phyloP scores from a whole-genome alignment of 331 rosid species.

The Malus hybrid region DNA sequence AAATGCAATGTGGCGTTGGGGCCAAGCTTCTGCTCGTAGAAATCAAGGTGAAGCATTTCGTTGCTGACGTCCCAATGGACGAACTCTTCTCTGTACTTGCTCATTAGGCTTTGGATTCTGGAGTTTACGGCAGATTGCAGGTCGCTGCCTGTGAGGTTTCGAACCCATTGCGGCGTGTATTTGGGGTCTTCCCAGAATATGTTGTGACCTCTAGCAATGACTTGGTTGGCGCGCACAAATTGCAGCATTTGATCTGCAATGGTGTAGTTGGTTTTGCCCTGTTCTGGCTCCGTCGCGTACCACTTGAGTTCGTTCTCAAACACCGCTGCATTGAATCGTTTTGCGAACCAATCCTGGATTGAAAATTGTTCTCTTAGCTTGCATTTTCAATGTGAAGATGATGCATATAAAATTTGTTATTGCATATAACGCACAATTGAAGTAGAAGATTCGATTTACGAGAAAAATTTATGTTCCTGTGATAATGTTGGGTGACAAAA shows the following conservation, averaged over 20 bases:
- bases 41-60: slow-evolving; percentile 94
- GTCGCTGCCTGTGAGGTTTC: slow-evolving; percentile 42
- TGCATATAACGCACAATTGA: neutral
- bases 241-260: slow-evolving; percentile 68
- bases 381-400: neutral
- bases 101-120: slow-evolving; percentile 58
- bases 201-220: slow-evolving; percentile 85
- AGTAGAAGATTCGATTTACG: no score
- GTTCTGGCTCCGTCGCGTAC: slow-evolving; percentile 80
- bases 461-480: neutral
- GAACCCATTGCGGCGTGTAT: slow-evolving; percentile 72
- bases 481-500: neutral
- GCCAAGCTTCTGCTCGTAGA: slow-evolving; percentile 74
- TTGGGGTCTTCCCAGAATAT: slow-evolving; percentile 90
- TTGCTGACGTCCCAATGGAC: slow-evolving; percentile 95
- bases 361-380: neutral
- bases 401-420: neutral
- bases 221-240: slow-evolving; percentile 55
- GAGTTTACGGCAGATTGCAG: slow-evolving; percentile 52
- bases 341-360: slow-evolving; percentile 65
- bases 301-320: slow-evolving; percentile 94
- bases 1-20: slow-evolving; percentile 55
- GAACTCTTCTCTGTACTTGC: slow-evolving; percentile 70
- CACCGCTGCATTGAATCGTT: slow-evolving; percentile 78
- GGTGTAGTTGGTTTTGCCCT: slow-evolving; percentile 55